Base-by-base conservation (phyloP, 768 basidiomycete genomes). In the Mycena vitilis region DNA sequence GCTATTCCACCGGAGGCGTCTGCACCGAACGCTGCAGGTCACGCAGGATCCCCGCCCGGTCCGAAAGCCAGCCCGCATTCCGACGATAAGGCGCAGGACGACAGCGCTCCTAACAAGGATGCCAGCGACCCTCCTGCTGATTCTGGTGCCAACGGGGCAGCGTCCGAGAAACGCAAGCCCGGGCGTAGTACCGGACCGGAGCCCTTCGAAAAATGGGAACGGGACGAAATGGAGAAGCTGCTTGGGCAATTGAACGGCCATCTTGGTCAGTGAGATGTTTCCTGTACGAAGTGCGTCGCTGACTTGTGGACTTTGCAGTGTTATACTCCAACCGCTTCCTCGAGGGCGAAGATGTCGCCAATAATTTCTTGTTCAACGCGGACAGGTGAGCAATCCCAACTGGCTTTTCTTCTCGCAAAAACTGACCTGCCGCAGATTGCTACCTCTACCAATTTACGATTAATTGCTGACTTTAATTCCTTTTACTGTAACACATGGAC, bases 331-430 rank as follows among this genome's bases (percentile, higher is more conserved):
- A 85, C 18, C 88, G 90, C 13, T 98, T 98, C 82, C 75, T 99
- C 68, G 96, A 98, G 78, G 93, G 89, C n/a, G 96, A 98, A 79
- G 95, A 97, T 75, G 84, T 89, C 1, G 91, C 92, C 8, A 92
- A 96, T 71, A 98, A 99, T 77, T 97, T 98, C 82, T 80, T 98
- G 68, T 97, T 97, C 81, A 94, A 93, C 75, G 88, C 94, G 36
- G 96, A 97, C 75, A 85, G 87, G 92, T 91, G 70, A 66, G 85
- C 76, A 12, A 13, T 52, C 30, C 10, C 48, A 8, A 6, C 49
- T 42, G 42, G 18, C 36, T 3, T 44, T 16, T 36, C 22, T 48
- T 30, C 25, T 8, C 18, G 52, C 18, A n/a, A 62, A 30, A 23
- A 51, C 5, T 77, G 40, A 54, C 56, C 20, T 53, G 36, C 37